Conservation (phyloP, 1,284 basidiomycete genomes). For the Irpex sp. region DNA sequence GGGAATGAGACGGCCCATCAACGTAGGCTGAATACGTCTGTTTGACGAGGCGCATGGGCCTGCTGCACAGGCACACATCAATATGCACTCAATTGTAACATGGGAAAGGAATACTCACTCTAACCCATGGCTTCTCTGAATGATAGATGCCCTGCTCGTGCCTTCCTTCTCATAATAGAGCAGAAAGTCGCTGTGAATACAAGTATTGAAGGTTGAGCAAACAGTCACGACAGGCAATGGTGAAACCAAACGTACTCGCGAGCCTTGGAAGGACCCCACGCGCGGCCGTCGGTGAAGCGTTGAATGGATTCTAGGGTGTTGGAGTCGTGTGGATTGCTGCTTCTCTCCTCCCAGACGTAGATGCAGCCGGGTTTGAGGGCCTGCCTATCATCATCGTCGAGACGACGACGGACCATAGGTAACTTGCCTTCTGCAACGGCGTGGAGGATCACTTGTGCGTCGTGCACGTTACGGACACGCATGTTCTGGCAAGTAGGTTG, state of each 20-base stretch:
- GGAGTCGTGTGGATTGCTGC: slow-evolving; percentile 33
- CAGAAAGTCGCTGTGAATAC: slow-evolving; percentile 28
- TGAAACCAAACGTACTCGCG: slow-evolving; percentile 24
- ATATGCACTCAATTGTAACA: too few species aligned
- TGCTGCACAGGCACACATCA: slow-evolving; percentile 6
- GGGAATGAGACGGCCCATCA: slow-evolving; percentile 28
- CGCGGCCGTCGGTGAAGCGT: slow-evolving; percentile 39
- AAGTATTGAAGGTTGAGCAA: not conserved
- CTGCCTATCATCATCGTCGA: slow-evolving; percentile 41
- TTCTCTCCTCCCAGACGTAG: slow-evolving; percentile 46
- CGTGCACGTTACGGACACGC: slow-evolving; percentile 27
- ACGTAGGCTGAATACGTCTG: slow-evolving; percentile 42
- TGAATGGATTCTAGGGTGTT: slow-evolving; percentile 37
- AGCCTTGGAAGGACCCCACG: slow-evolving; percentile 29
- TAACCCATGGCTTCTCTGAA: slow-evolving; percentile 22
- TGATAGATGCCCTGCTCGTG: slow-evolving; percentile 26
- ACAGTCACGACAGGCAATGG: not conserved
- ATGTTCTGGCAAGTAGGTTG: slow-evolving; percentile 26
- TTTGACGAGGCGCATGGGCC: slow-evolving; percentile 34
- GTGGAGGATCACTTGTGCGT: slow-evolving; percentile 35
- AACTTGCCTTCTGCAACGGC: slow-evolving; percentile 29
- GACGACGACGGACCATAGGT: slow-evolving; percentile 37
- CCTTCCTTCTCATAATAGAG: slow-evolving; percentile 37
- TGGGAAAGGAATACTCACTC: slow-evolving; percentile 15
- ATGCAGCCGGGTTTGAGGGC: slow-evolving; percentile 37